Percentiles rank a stretch among this genome's conserved stretches.
Conservation (phyloP, 2,329 filamentous ascomycete species). For the Ophiocordyceps sinensis region DNA sequence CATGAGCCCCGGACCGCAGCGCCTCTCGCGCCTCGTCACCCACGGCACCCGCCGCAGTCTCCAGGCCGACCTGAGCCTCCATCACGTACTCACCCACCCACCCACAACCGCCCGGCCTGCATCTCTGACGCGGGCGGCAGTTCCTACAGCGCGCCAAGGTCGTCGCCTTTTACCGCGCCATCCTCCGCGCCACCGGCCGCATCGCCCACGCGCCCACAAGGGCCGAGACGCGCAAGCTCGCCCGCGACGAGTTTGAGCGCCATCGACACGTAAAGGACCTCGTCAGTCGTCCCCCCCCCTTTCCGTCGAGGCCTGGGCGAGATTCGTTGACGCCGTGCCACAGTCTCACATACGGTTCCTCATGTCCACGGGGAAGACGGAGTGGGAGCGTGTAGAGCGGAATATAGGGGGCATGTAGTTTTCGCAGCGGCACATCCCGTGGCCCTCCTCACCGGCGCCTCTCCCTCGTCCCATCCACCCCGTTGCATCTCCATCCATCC, state of each 20-base stretch:
- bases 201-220: conserved; percentile 37
- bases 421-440: no score
- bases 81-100: conserved; percentile 30
- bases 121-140: conserved; percentile 16
- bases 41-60: conserved; percentile 18
- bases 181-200: conserved; percentile 37
- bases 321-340: neutral
- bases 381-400: conserved; percentile 47
- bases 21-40: conserved; percentile 11
- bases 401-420: conserved; percentile 24
- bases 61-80: conserved; percentile 34
- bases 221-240: conserved; percentile 41
- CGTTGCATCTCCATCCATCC: no score
- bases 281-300: conserved; percentile 23
- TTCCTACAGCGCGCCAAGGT: conserved; percentile 44
- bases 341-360: conserved; percentile 48
- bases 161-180: conserved; percentile 41
- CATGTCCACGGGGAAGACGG: conserved; percentile 48
- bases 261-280: conserved; percentile 40
- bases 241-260: conserved; percentile 46
- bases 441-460: no score
- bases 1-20: conserved; percentile 12
- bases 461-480: no score
- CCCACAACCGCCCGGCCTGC: neutral
- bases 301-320: neutral